Percentiles rank a stretch among this genome's conserved stretches.
These are phyloP conservation scores for Taxawa tesnikishii DNA, from an alignment of 2,329 filamentous ascomycete genomes.

Conservation along the genomic window DNA sequence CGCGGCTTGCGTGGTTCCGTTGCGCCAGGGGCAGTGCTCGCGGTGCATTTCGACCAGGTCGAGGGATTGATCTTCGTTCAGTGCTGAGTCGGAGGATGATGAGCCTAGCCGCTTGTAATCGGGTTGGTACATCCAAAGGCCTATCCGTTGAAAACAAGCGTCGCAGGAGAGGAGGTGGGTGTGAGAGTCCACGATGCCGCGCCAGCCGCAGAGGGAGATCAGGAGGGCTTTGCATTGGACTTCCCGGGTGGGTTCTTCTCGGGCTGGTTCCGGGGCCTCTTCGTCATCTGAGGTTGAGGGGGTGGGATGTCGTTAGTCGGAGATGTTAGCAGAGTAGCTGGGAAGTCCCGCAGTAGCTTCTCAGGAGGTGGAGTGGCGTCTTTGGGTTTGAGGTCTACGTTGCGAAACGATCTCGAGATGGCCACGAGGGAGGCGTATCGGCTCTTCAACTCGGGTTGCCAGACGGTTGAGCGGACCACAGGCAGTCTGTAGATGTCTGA, in stretches of 20 bases:
- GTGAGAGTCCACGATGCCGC: constrained; percentile 44
- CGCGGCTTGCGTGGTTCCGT: constrained; percentile 17
- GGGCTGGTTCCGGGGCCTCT: neutral
- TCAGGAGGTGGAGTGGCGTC: constrained; percentile 12
- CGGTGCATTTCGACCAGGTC: constrained; percentile 22
- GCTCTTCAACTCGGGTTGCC: constrained; percentile 19
- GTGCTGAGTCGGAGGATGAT: constrained; percentile 34
- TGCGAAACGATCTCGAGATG: constrained; percentile 14
- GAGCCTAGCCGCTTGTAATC: constrained; percentile 18
- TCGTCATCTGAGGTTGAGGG: constrained; percentile 1
- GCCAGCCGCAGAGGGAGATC: constrained; percentile 34
- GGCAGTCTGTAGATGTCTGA: constrained; percentile 53
- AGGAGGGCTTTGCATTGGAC: constrained; percentile 14
- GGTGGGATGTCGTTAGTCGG: constrained; percentile 3
- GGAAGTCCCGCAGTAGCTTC: constrained; percentile 16
- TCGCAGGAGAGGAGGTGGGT: constrained; percentile 68
- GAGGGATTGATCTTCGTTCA: constrained; percentile 21
- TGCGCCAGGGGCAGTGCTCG: constrained; percentile 25
- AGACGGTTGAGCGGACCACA: constrained; percentile 22
- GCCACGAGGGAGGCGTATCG: constrained; percentile 14
- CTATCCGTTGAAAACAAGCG: constrained; percentile 77
- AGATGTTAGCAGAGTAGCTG: constrained; percentile 12
- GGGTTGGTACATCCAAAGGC: constrained; percentile 86
- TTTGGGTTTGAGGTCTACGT: constrained; percentile 6
- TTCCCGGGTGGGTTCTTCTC: neutral